Conservation (phyloP, 108 stramenopile species). For the Fragilaria crotonensis region DNA sequence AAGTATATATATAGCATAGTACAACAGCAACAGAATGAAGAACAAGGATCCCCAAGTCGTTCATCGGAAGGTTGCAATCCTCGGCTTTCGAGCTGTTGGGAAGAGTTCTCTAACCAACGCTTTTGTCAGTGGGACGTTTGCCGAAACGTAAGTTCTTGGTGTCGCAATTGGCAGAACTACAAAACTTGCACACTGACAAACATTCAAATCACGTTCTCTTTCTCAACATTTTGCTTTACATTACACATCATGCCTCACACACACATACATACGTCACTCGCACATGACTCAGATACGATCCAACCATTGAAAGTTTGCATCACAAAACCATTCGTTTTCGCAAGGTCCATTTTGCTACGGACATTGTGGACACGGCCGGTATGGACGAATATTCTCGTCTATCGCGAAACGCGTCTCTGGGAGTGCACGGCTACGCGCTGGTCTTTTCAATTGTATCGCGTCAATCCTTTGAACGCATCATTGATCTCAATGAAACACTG, state of each 20-base stretch:
- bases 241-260: neutral
- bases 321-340: conserved; percentile 84
- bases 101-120: conserved; percentile 74
- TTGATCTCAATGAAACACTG: conserved; percentile 72
- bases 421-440: conserved; percentile 79
- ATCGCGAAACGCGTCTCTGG: conserved; percentile 81
- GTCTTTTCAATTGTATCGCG: conserved; percentile 71
- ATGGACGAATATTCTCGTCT: conserved; percentile 89
- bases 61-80: conserved; percentile 79
- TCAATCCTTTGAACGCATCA: conserved; percentile 68
- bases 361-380: conserved; percentile 90
- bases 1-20: too few relatives aligned
- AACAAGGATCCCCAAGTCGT: conserved; percentile 52
- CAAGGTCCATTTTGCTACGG: conserved; percentile 85
- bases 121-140: conserved; percentile 79
- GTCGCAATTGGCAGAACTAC: neutral
- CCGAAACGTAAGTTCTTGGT: conserved; percentile 45
- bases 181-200: neutral
- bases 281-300: conserved; percentile 43
- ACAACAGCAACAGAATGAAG: conserved; percentile 1
- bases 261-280: neutral
- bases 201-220: neutral
- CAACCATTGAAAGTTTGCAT: conserved; percentile 83
- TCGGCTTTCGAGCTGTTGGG: conserved; percentile 85
- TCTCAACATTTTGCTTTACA: neutral